Evolutionary conservation across 768 basidiomycete genomes (phyloP).

Genomic region (Pisolithus microcarpus): DNA sequence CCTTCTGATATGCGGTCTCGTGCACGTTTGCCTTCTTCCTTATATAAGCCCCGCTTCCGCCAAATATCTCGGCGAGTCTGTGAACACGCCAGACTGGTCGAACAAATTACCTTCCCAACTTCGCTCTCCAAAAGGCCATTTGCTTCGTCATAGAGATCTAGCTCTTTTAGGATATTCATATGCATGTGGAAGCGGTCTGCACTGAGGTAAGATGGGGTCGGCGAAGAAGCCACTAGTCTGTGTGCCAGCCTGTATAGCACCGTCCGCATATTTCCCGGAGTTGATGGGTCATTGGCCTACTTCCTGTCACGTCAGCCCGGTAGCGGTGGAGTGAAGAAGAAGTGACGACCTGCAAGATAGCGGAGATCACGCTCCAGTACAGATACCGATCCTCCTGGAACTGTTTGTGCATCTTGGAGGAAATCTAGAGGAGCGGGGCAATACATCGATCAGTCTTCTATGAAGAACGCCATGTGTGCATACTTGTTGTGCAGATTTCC

Average conservation of each 20-base stretch:
- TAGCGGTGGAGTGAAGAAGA: background rate
- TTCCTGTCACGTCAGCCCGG: slow-evolving; percentile 7
- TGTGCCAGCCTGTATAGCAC: slow-evolving; percentile 75
- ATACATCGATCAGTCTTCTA: background rate
- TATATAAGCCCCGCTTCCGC: slow-evolving; percentile 44
- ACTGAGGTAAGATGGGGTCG: slow-evolving; percentile 53
- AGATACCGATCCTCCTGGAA: slow-evolving; percentile 77
- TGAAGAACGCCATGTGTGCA: slow-evolving; percentile 4
- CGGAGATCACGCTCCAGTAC: slow-evolving; percentile 78
- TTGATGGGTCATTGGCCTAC: slow-evolving; percentile 67
- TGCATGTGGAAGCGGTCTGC: slow-evolving; percentile 78
- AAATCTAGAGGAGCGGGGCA: slow-evolving; percentile 40
- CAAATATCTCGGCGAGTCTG: slow-evolving; percentile 70
- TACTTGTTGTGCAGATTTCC: slow-evolving; percentile 85
- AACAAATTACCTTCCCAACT: slow-evolving; percentile 57
- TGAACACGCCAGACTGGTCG: slow-evolving; percentile 65
- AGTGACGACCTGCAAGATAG: slow-evolving; percentile 61
- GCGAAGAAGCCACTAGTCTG: slow-evolving; percentile 57
- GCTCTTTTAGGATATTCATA: slow-evolving; percentile 60
- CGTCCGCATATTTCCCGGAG: slow-evolving; percentile 53
- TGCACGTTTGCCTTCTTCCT: slow-evolving; percentile 58
- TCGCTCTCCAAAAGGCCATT: slow-evolving; percentile 61
- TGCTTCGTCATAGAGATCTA: slow-evolving; percentile 65
- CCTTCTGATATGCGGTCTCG: slow-evolving; percentile 52
- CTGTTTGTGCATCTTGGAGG: slow-evolving; percentile 75